Evolutionary conservation across 805 yeast genomes (phyloP).

Genomic region (Suhomyces faveliae): DNA sequence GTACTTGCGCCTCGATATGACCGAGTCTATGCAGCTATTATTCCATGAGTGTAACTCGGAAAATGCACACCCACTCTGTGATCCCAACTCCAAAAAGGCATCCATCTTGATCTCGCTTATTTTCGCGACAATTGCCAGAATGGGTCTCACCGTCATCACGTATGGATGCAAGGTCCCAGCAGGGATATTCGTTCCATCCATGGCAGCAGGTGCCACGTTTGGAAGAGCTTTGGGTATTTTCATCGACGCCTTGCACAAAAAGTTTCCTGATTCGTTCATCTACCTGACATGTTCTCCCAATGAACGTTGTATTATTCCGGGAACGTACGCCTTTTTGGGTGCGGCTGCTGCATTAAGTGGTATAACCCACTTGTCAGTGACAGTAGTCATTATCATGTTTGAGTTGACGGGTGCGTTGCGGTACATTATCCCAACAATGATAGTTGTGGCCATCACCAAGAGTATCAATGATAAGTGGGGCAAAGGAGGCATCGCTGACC

Average conservation of each 20-base stretch:
- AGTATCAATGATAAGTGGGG: constrained; percentile 76
- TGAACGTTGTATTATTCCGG: constrained; percentile 75
- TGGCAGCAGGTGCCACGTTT: constrained; percentile 94
- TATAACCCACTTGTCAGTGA: constrained; percentile 85
- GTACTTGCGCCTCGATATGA: constrained; percentile 85
- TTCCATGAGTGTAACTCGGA: constrained; percentile 74
- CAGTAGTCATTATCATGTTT: constrained; percentile 83
- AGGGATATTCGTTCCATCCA: constrained; percentile 95
- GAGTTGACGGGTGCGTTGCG: constrained; percentile 92
- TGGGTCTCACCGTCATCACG: constrained; percentile 71
- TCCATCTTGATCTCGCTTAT: constrained; percentile 51
- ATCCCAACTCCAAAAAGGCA: constrained; percentile 25
- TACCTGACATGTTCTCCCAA: constrained; percentile 31
- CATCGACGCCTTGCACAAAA: constrained; percentile 46
- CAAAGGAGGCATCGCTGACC: constrained; percentile 88
- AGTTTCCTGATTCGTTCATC: constrained; percentile 34
- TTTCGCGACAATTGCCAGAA: constrained; percentile 71
- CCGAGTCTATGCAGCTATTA: constrained; percentile 86
- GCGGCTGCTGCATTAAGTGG: constrained; percentile 96
- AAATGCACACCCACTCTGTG: constrained; percentile 44
- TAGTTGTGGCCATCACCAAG: constrained; percentile 86
- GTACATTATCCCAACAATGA: constrained; percentile 93
- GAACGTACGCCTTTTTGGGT: constrained; percentile 92
- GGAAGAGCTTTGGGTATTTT: constrained; percentile 84
- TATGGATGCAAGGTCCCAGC: constrained; percentile 95